Evolutionary conservation across 2,329 filamentous ascomycete species (phyloP).

Genomic region (Metarhizium guizhouense): DNA sequence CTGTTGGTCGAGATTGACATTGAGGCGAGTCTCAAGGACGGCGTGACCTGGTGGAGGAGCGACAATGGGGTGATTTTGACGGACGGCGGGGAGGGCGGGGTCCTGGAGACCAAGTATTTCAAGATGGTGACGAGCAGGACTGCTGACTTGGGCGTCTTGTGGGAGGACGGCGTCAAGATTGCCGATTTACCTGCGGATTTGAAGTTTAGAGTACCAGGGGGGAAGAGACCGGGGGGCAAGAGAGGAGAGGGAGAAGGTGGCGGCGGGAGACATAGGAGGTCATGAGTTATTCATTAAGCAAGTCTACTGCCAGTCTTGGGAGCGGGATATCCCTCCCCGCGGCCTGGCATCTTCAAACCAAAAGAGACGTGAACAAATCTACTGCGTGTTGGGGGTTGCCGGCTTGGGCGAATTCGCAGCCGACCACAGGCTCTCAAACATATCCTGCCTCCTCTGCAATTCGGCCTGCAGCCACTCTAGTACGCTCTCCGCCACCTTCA

Average conservation of each 20-base stretch:
- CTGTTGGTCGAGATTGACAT: conserved; percentile 73
- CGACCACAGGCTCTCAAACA: conserved; percentile 4
- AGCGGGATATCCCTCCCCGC: background rate
- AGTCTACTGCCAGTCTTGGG: background rate
- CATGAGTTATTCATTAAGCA: conserved; percentile 14
- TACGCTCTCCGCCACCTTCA: conserved; percentile 30
- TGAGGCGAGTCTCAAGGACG: conserved; percentile 49
- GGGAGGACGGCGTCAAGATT: conserved; percentile 59
- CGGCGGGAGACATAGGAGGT: conserved; percentile 25
- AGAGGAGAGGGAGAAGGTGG: too few relatives aligned
- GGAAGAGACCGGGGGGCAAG: conserved; percentile 32
- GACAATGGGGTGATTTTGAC: conserved; percentile 70
- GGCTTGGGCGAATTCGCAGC: background rate
- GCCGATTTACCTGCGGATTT: conserved; percentile 57
- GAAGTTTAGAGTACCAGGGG: conserved; percentile 35
- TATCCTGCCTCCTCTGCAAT: conserved; percentile 6
- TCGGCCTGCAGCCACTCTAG: conserved; percentile 25
- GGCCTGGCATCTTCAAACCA: too few relatives aligned
- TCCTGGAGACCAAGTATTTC: conserved; percentile 61
- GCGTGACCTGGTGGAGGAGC: conserved; percentile 67
- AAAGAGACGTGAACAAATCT: background rate
- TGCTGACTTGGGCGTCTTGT: conserved; percentile 53
- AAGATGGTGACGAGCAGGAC: conserved; percentile 57
- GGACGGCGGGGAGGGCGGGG: conserved; percentile 47
- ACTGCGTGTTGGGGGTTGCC: background rate